Percentiles rank a stretch among this genome's conserved stretches.
Evolutionary conservation across 2,329 filamentous ascomycete species (phyloP).

Genomic region (Botrytis fragariae): DNA sequence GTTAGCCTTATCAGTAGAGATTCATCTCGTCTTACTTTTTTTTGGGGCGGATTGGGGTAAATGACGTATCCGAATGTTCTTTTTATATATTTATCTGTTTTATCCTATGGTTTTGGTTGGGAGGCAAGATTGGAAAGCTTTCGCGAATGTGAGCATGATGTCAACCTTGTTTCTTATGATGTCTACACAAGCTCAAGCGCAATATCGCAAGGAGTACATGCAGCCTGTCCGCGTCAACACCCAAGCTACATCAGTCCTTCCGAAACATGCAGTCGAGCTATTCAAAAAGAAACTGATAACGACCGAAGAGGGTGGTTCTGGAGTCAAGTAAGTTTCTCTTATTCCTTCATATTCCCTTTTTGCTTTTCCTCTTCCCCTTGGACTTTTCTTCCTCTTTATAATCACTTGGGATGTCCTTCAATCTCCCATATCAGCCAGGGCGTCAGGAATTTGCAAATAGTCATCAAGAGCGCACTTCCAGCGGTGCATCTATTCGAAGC

Average conservation of each 20-base stretch:
- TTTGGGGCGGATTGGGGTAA: neutral
- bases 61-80: conserved; percentile 5
- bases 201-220: neutral
- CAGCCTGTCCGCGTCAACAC: neutral
- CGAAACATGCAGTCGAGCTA: neutral
- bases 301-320: neutral
- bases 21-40: neutral
- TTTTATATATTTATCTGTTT: conserved; percentile 4
- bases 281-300: neutral
- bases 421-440: neutral
- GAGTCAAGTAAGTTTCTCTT: conserved; percentile 4
- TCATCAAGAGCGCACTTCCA: neutral
- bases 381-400: neutral
- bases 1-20: conserved; percentile 3
- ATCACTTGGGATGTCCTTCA: neutral
- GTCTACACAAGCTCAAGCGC: conserved; percentile 1
- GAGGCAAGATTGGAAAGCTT: conserved; percentile 3
- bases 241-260: neutral
- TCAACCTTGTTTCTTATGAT: neutral
- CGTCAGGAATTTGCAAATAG: neutral
- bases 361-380: neutral
- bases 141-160: neutral
- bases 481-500: neutral
- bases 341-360: neutral
- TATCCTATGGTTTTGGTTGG: neutral